These are phyloP conservation scores for Plasmodium inui DNA, from an alignment of 169 alveolate species.

Conservation along the genomic window DNA sequence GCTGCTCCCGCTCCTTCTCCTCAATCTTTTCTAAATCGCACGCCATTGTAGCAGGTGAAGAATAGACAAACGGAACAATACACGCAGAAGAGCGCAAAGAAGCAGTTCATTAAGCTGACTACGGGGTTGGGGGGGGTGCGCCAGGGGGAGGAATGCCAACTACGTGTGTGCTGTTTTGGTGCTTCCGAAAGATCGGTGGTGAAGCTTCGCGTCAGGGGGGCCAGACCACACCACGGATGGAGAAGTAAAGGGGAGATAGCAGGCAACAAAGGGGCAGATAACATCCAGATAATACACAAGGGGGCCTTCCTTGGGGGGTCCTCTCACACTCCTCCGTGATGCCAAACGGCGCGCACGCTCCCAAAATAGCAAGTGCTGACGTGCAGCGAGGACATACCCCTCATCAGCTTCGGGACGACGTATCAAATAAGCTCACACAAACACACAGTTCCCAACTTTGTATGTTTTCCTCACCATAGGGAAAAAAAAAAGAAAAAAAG, in stretches of 20 bases:
- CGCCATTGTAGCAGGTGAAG: slow-evolving; percentile 47
- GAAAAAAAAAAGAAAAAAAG: too few species aligned
- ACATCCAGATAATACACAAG: neutral
- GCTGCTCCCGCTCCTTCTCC: slow-evolving; percentile 60
- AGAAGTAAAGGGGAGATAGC: neutral
- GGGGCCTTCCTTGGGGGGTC: neutral
- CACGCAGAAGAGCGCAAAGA: slow-evolving; percentile 1
- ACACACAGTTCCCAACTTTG: neutral
- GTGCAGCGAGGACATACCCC: neutral
- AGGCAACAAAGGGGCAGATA: too few species aligned
- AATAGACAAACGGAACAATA: slow-evolving; percentile 20
- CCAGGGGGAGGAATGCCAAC: too few species aligned
- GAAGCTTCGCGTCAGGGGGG: neutral
- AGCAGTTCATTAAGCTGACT: neutral
- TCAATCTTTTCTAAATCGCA: slow-evolving; percentile 75
- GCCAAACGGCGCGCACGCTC: neutral
- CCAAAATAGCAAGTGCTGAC: neutral
- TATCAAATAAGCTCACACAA: neutral
- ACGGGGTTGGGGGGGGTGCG: neutral
- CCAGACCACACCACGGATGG: neutral
- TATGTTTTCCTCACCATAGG: neutral
- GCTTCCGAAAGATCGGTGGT: too few species aligned
- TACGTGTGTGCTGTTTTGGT: too few species aligned
- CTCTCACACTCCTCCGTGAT: neutral
- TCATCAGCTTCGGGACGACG: neutral